These are phyloP conservation scores for Cystofilobasidium capitatum DNA, from an alignment of 768 basidiomycete genomes.

Conservation along the genomic window DNA sequence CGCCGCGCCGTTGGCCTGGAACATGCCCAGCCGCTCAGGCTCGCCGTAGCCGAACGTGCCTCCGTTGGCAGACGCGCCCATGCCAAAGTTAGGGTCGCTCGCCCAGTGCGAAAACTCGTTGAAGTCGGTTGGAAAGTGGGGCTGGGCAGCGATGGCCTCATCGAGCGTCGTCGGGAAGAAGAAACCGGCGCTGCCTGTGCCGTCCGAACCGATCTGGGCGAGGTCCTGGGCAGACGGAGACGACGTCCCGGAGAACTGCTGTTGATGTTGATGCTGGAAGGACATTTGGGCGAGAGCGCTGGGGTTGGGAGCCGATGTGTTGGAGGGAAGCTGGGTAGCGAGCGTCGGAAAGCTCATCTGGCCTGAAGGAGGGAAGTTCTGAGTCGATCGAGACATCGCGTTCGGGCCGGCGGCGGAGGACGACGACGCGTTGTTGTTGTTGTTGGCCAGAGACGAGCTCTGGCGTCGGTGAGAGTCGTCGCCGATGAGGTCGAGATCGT, in stretches of 20 bases:
- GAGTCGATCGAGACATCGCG: background rate
- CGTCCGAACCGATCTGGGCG: background rate
- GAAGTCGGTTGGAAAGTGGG: constrained; percentile 5
- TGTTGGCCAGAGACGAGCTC: too few relatives aligned
- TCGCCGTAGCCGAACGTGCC: constrained; percentile 1
- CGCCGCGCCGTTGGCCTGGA: background rate
- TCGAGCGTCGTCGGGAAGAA: constrained; percentile 20
- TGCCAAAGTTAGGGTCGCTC: background rate
- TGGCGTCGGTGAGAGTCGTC: constrained; percentile 11
- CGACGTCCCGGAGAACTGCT: background rate
- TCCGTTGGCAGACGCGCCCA: background rate
- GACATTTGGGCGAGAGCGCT: background rate
- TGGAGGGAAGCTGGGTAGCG: too few relatives aligned
- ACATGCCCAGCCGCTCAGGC: background rate
- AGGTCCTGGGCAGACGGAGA: background rate
- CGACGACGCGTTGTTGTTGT: background rate
- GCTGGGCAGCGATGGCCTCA: constrained; percentile 18
- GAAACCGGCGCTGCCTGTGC: background rate
- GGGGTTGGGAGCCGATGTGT: background rate
- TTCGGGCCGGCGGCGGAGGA: background rate
- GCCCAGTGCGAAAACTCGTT: background rate
- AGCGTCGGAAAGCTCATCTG: background rate
- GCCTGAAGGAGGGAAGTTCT: background rate
- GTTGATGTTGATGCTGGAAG: background rate
- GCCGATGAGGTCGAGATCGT: constrained; percentile 23